Base-by-base conservation (phyloP, 768 basidiomycete species). In the Butyriboletus loyo region DNA sequence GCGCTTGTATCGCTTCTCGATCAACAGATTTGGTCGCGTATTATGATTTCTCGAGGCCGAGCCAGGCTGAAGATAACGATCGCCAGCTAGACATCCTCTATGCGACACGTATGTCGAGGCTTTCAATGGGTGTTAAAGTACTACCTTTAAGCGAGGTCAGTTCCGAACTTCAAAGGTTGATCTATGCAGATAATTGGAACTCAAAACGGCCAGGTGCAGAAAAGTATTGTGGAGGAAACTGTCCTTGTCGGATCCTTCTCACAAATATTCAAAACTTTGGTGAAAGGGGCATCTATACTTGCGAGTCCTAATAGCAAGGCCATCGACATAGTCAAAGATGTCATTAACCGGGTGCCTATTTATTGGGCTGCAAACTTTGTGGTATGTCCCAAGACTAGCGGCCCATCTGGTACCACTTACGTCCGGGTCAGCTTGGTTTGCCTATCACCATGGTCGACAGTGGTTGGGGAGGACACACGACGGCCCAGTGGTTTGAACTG, bases 251-350 rank as follows among this genome's bases (percentile, higher is more conserved):
- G 40, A 7, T 52, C 53, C 27, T 63, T 67, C 28, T 31, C 40
- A 4, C 28, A 34, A 14, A 54, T 53, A 51, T 42, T 58, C 36
- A 34, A 47, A 19, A 27, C 28, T 3, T 41, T 61, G 48, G 34
- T 61, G 22, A 47, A 52, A 14, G 51, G 43, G 8, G 59, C 52
- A 2, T 69, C 63, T 22, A 42, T 25, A 28, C 47, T 39, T 4
- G 41, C 45, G 11, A 22, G 27, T 15, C 6, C 9, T 9, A 5
- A 37, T 9, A 46, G 41, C 42, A 68, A 56, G 30, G 73, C 66
- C 45, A 64, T 88, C 21, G 85, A 90, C 61, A 75, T 89, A 34
- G 78, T 89, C 7, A 72, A 72, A 37, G 84, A 89, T 57, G 86
- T 89, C 21, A 78, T 86, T 60, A 85, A 89, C 55, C 62, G 76